Percentiles rank a stretch among this genome's conserved stretches.
Conservation (phyloP, 352 stramenopile genomes). For the Globisporangium lucens region DNA sequence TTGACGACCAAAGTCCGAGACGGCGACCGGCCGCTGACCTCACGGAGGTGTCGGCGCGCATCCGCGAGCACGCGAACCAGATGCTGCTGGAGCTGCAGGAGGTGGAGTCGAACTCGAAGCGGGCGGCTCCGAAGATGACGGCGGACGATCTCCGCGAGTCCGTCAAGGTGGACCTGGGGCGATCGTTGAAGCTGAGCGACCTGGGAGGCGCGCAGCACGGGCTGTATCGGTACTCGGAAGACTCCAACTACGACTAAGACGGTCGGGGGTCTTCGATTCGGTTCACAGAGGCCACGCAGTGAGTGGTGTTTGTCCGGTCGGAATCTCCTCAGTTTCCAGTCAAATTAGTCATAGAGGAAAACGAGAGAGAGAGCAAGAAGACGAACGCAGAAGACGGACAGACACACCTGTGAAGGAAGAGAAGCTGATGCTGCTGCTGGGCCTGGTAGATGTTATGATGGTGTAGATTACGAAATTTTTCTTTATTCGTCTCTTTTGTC, state of each 20-base stretch:
- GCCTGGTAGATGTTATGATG: constrained; percentile 1
- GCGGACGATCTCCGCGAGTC: constrained; percentile 48
- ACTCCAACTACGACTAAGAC: constrained; percentile 25
- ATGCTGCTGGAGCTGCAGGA: constrained; percentile 32
- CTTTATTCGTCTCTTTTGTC: neutral
- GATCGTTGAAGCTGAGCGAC: constrained; percentile 40
- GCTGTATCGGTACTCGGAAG: constrained; percentile 18
- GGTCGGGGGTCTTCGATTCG: neutral
- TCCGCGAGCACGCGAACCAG: constrained; percentile 42
- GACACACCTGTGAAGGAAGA: neutral
- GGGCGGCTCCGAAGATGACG: constrained; percentile 28
- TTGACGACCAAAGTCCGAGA: constrained; percentile 9
- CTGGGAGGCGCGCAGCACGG: constrained; percentile 23
- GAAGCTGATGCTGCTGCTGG: neutral
- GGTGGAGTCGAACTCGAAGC: constrained; percentile 27
- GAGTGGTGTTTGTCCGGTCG: neutral
- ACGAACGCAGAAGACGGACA: neutral
- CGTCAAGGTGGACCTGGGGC: constrained; percentile 29
- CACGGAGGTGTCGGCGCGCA: constrained; percentile 49
- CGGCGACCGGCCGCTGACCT: constrained; percentile 28
- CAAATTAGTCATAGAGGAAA: constrained; percentile 4
- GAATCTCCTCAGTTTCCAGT: neutral
- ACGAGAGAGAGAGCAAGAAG: neutral
- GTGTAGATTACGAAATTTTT: neutral
- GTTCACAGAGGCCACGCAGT: neutral